A percentile compares a stretch with the other conserved stretches of the same genome.
phyloP scores from a whole-genome alignment of 257 asterid genomes.

The Dorcoceras hygrometricum region DNA sequence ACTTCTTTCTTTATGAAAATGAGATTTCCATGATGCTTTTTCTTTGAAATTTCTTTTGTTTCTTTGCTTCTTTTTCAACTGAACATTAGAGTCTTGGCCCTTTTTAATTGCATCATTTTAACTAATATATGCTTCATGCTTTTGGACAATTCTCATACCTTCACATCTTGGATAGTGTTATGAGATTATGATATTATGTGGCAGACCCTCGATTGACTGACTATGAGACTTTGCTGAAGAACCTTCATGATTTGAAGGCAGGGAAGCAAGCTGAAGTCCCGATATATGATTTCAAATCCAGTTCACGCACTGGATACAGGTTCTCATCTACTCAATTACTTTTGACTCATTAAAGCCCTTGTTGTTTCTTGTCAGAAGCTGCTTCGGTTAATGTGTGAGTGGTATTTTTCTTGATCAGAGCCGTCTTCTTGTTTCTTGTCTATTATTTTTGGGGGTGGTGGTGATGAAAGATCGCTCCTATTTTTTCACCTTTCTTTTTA shows the following conservation, averaged over 20 bases:
- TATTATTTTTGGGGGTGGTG: neutral
- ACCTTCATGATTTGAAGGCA: conserved; percentile 76
- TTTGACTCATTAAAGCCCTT: conserved; percentile 20
- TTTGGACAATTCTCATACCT: neutral
- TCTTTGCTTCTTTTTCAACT: neutral
- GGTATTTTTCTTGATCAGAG: conserved; percentile 6
- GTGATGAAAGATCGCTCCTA: neutral
- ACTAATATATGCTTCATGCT: neutral
- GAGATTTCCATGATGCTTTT: neutral
- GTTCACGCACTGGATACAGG: conserved; percentile 96
- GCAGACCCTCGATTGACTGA: conserved; percentile 98
- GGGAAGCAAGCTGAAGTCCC: conserved; percentile 82
- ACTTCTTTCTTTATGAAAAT: conserved; percentile 9
- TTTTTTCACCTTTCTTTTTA: neutral
- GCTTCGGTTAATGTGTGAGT: conserved; percentile 5
- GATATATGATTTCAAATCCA: conserved; percentile 94
- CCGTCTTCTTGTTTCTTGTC: neutral
- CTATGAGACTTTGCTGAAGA: conserved; percentile 82
- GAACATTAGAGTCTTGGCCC: neutral
- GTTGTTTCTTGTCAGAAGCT: conserved; percentile 9
- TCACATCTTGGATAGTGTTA: neutral
- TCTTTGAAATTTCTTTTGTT: neutral
- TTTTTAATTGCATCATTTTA: neutral
- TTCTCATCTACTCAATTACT: conserved; percentile 21
- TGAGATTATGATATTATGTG: neutral